Percentiles rank a stretch among this genome's conserved stretches.
phyloP scores from a whole-genome alignment of 441 rosid genomes.

The Cnidoscolus chayamansa region DNA sequence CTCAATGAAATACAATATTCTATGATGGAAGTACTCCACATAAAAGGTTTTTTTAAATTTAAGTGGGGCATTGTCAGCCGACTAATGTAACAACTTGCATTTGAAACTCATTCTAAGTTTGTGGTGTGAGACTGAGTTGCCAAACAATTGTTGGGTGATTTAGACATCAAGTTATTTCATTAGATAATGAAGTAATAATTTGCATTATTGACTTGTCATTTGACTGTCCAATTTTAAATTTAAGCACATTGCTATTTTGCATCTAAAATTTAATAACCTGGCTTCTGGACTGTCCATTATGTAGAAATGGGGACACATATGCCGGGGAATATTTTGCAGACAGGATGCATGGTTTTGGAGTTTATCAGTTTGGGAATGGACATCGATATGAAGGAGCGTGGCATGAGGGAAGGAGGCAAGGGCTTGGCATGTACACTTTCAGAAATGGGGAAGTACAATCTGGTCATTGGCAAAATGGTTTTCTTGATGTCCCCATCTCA shows the following conservation, averaged over 20 bases:
- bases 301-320: conserved; percentile 73
- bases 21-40: not conserved
- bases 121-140: not conserved
- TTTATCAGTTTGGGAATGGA: conserved; percentile 56
- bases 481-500: conserved; percentile 45
- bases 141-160: not conserved
- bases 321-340: conserved; percentile 74
- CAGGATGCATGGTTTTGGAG: conserved; percentile 70
- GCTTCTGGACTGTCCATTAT: conserved; percentile 8
- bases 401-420: conserved; percentile 83
- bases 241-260: not conserved
- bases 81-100: not conserved
- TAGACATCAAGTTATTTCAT: not conserved
- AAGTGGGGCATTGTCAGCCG: not conserved
- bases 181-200: not conserved
- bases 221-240: no score
- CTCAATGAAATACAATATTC: not conserved
- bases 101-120: not conserved
- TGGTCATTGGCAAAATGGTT: conserved; percentile 76
- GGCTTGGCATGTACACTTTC: conserved; percentile 78
- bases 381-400: conserved; percentile 67
- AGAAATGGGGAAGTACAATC: conserved; percentile 68
- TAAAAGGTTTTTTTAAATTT: not conserved
- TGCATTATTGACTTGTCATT: no score
- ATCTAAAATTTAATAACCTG: conserved; percentile 15